Evolutionary conservation across 805 yeast genomes (phyloP), one percentile per base, ranked within the genome.

Genomic region (Saccharomycopsis microspora): DNA sequence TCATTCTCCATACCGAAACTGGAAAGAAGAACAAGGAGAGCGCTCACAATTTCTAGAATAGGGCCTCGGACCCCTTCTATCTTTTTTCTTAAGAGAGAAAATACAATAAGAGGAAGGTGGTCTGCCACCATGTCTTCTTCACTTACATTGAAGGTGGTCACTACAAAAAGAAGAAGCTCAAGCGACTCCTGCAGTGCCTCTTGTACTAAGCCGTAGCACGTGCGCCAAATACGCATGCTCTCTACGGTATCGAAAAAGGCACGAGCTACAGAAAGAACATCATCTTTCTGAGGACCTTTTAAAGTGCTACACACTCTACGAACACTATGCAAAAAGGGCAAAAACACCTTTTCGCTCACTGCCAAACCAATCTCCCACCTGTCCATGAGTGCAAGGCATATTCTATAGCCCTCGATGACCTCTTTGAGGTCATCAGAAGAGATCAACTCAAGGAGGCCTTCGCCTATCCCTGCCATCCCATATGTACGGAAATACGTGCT

Each of bases 331-430:
- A 93, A 62, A 3, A 85, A 67, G 0, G 94, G 90, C 0, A 76
- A 64, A 41, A 93, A 75, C 5, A 89, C 61, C 30, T 67, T 63
- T 0, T 96, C 94, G 0, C 88, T 78, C 1, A 90, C 67, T 9
- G 74, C 61, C 7, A 80, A 77, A 8, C 96, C 94, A 39, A 93
- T 80, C 62, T 93, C 98, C 97, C 97, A 93, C 52, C 87, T 76
- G 59, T 93, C 97, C 80, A 89, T 76, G 3, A 89, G 70, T 0
- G 93, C 77, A 3, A 81, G 65, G 1, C 86, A 72, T 4, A 90
- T 80, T 44, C 72, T 76, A 56, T 78, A 78, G 0, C 84, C 79
- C 28, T 69, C 73, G 1, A 76, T 64, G 32, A 66, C 66, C 47
- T 62, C 70, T 10, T 54, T 63, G 36, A 54, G 56, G 29, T 34